Evolutionary conservation across 2,329 filamentous ascomycete genomes (phyloP), one percentile per base, ranked within the genome.

Genomic region (Mollisia scopiformis): DNA sequence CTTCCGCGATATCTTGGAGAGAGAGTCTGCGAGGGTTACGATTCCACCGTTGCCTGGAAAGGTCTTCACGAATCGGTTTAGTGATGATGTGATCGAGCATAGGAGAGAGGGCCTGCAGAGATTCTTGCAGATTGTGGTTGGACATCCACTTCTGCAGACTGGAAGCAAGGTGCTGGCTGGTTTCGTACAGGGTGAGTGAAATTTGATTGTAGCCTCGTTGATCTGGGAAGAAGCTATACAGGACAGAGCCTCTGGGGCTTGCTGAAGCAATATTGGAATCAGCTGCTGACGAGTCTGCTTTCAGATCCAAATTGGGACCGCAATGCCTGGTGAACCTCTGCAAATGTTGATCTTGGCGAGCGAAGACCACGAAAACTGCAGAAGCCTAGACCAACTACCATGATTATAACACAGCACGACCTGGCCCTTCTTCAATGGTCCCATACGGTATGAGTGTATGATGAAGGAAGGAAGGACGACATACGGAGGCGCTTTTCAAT

Each of bases 1-100:
- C 80, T 99, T 99, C 78, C 91, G 95, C 74, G 95, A 99, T 77
- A 96, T 98, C 66, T 86, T 99, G 62, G 95, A 99, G 85, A 89
- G 95, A 69, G 95, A 99, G 80, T 91, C 87, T 71, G 93, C 93
- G 61, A 87, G 94, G 67, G 95, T 99, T 61, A 97, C 93, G 23
- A 99, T 99, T 73, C 95, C 95, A 0, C 94, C 95, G 5, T 80
- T 99, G 66, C 95, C 95, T 0, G 95, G 95, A 55, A 99, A 98
- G 79, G 95, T 99, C 58, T 97, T 98, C 71, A 97, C 94, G 55
- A 98, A 98, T 77, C 88, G 95, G 50, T 99, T 99, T 81, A 96
- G 91, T 72, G 95, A 99, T 79, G 93, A 97, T 75, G 94, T 99
- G 72, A 99, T 99, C 75, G 95, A 98, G 82, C 92, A 96, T 73